Evolutionary conservation across 768 basidiomycete species (phyloP), one percentile per base, ranked within the genome.

Genomic region (Naganishia antarctica): DNA sequence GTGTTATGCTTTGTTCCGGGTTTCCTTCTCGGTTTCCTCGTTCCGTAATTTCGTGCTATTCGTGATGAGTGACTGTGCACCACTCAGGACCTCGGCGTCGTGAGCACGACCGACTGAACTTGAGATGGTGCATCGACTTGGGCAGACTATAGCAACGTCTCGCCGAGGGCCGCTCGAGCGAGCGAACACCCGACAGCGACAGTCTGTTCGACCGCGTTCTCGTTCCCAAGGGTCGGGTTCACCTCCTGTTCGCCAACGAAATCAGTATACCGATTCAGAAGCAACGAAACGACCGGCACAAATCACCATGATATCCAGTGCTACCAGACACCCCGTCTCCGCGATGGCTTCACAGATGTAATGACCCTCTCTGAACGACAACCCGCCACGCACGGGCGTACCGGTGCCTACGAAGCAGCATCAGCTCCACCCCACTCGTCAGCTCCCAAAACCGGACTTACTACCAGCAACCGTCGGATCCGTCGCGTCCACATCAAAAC

Each of bases 321-420:
- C 90, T 26, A 96, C 92, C 21, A 99, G 83, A 64, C 88, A 83
- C 6, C 92, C 92, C 5, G 93, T 98, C 81, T 96, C 92, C 66
- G 85, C 85, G 45, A 98, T 84, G 5, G 89, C 87, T 79, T 97
- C 92, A 69, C 89, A 91, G 71, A 94, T 92, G 76, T 93, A 97
- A 79, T 97, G 96, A n/a, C 93, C 94, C 75, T 99, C 96, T 68
- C 96, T 82, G 81, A 98, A 99, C 23, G 90, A 92, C 66, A 99
- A 80, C 12, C 96, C 96, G 1, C 96, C 96, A 70, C 93, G 87
- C 25, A 94, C 90, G 85, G 76, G 76, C n/a, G 76, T 77, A 26
- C 76, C 76, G 31, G 76, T 77, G 60, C 73, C 75, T 76, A 23
- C 16, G 3, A 34, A 26, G 21, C n/a, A 11, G 16, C 4, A 63